Evolutionary conservation across 306 rosid species (phyloP).

Genomic region (Vigna trinervia): DNA sequence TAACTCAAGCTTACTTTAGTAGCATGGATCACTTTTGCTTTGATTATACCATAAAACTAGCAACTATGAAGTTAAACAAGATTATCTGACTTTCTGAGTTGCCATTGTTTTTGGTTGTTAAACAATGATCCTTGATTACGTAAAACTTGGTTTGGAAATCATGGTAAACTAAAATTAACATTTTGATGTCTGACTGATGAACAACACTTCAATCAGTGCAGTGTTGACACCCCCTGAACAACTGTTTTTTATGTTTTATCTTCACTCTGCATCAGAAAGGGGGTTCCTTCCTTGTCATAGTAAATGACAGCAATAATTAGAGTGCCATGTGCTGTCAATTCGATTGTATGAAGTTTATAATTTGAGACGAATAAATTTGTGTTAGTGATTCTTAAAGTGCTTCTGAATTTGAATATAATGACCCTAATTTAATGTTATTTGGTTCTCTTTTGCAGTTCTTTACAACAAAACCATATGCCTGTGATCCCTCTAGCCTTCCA

Average conservation of each 20-base stretch:
- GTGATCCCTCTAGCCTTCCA: conserved; percentile 98
- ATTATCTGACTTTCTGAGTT: conserved; percentile 26
- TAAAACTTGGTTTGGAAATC: neutral
- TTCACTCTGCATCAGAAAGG: neutral
- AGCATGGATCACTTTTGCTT: conserved; percentile 8
- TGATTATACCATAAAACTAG: neutral
- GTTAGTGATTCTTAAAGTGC: neutral
- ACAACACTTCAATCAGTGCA: neutral
- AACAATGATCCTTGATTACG: conserved; percentile 9
- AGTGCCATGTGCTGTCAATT: conserved; percentile 11
- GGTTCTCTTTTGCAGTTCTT: conserved; percentile 75
- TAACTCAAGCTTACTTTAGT: neutral
- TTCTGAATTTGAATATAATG: conserved; percentile 16
- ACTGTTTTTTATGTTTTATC: neutral
- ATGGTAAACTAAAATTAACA: conserved; percentile 9
- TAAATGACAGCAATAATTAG: neutral
- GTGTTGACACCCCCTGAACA: neutral
- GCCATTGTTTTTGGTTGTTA: conserved; percentile 27
- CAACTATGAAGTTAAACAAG: neutral
- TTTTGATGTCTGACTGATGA: conserved; percentile 16
- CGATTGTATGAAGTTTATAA: conserved; percentile 12
- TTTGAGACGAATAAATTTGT: conserved; percentile 29
- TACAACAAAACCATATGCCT: conserved; percentile 89
- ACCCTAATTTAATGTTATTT: conserved; percentile 32
- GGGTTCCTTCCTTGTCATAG: neutral